Evolutionary conservation across 768 basidiomycete species (phyloP), one percentile per base, ranked within the genome.

Genomic region (Lactifluus subvellereus): DNA sequence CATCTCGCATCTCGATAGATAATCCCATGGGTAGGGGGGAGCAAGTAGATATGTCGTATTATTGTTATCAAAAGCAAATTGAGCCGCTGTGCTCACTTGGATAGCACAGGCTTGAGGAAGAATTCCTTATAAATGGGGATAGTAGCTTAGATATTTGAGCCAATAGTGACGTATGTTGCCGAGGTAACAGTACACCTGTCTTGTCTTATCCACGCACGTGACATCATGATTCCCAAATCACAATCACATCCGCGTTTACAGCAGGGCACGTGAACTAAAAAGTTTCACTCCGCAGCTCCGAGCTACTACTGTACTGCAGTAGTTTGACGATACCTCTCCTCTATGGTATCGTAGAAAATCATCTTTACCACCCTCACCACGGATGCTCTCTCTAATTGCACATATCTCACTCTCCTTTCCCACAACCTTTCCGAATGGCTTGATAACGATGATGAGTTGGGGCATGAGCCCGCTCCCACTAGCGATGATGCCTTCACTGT

Each of bases 401-500:
- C 35, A 49, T 40, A 50, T 57, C 43, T 43, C 62, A 0, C 54
- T 52, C 22, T 49, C 53, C 58, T 52, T 45, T 35, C 37, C 49
- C 18, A 9, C 51, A 14, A 3, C 10, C 18, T 59, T 54, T 53
- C 54, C 62, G 30, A 55, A 49, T 59, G 27, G 2, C 27, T 27
- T 27, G 27, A 27, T 27, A 27, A 27, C 27, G 27, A 27, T 27
- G 66, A 66, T 57, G 65, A 64, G 33, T 40, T 64, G 8, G 65
- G 66, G 37, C 61, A 53, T 11, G 67, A 62, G 42, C 67, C 65
- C 7, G 65, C 67, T n/a, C 57, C 62, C 22, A 66, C 48, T 10
- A 67, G 67, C 52, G 67, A 66, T 27, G 67, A 66, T 40, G 67
- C 64, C 43, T 32, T 66, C 54, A 47, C 65, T 43, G 51, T 54